These are phyloP conservation scores for Kalaharituber pfeilii DNA, from an alignment of 2,329 filamentous ascomycete genomes.

Conservation along the genomic window DNA sequence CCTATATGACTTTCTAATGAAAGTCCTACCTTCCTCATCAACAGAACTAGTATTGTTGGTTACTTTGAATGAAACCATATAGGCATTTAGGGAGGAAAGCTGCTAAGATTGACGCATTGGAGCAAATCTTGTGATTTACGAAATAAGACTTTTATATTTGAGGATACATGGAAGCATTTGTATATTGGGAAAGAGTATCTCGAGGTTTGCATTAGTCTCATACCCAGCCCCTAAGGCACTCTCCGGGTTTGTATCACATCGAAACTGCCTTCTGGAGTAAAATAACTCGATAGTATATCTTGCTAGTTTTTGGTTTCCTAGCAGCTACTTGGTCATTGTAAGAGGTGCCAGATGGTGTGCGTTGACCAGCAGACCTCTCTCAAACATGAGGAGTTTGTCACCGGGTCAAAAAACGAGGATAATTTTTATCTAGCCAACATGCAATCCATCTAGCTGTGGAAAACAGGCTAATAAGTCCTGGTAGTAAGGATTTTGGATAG, in stretches of 20 bases:
- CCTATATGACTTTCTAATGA: conserved; percentile 79
- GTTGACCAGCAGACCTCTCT: conserved; percentile 68
- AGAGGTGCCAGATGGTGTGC: conserved; percentile 91
- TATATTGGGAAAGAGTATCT: conserved; percentile 38
- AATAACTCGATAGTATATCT: too few species aligned
- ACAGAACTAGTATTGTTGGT: conserved; percentile 60
- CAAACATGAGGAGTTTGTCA: conserved; percentile 68
- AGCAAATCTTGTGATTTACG: conserved; percentile 66
- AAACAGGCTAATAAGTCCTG: not conserved
- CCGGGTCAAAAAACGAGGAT: conserved; percentile 70
- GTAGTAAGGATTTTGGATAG: conserved; percentile 14
- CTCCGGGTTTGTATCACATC: too few species aligned
- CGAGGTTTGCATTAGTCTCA: conserved; percentile 9
- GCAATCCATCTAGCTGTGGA: conserved; percentile 19
- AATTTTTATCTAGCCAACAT: conserved; percentile 80
- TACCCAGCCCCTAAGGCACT: too few species aligned
- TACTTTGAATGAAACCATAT: conserved; percentile 59
- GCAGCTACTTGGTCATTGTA: conserved; percentile 61
- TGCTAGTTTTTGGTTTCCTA: too few species aligned
- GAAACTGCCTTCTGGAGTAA: too few species aligned
- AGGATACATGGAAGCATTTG: conserved; percentile 60
- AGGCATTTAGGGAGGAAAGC: conserved; percentile 41
- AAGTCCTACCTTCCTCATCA: conserved; percentile 76
- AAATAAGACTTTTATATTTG: conserved; percentile 44
- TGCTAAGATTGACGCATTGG: conserved; percentile 57